Conservation (phyloP, 345 rosid genomes). For the Turritis glabra region DNA sequence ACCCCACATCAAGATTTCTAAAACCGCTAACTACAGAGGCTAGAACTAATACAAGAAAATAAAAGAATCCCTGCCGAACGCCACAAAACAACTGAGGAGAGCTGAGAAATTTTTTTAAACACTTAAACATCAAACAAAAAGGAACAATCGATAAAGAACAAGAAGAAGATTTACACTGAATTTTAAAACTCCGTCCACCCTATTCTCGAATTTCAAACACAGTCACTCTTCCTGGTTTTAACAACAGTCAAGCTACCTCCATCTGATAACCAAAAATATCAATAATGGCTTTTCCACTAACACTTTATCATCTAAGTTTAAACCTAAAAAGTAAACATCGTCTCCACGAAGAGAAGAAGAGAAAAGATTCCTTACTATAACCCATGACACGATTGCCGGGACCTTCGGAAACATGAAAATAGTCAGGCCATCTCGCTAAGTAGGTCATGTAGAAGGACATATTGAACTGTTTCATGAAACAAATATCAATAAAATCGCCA, state of each 20-base stretch:
- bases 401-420: slow-evolving; percentile 90
- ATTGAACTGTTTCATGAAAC: slow-evolving; percentile 60
- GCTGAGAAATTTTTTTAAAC: neutral
- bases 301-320: neutral
- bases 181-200: no score
- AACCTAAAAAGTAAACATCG: neutral
- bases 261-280: neutral
- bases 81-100: neutral
- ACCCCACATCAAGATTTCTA: slow-evolving; percentile 1
- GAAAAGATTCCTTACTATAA: slow-evolving; percentile 55
- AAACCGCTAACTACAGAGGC: neutral
- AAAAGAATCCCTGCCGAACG: neutral
- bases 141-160: no score
- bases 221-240: neutral
- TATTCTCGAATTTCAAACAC: neutral
- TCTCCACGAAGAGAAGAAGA: neutral
- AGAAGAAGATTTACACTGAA: no score
- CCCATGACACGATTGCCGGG: slow-evolving; percentile 83
- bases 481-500: slow-evolving; percentile 13
- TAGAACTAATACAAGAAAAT: neutral
- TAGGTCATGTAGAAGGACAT: slow-evolving; percentile 98
- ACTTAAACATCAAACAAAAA: neutral
- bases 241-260: neutral
- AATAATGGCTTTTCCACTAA: neutral
- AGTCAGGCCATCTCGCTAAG: slow-evolving; percentile 96